These are phyloP conservation scores for Geotrichum fermentans DNA, from an alignment of 1,139 yeast species.

Conservation along the genomic window DNA sequence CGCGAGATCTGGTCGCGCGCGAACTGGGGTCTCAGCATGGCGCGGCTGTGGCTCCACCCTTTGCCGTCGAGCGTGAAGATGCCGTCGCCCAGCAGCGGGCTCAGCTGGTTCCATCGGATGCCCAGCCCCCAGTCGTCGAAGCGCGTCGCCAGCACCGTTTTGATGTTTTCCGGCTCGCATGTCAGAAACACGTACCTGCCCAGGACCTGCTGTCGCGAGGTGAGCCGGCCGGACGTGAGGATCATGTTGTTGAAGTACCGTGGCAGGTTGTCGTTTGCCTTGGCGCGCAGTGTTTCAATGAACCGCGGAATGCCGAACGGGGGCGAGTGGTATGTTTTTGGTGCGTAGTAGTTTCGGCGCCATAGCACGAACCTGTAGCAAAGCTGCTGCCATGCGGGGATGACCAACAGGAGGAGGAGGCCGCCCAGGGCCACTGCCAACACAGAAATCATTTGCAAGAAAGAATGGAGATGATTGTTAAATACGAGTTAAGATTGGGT, in stretches of 20 bases:
- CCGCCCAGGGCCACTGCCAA: neutral
- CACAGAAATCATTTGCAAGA: neutral
- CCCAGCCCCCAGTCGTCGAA: constrained; percentile 52
- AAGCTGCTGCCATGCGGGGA: too few species aligned
- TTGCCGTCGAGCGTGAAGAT: constrained; percentile 54
- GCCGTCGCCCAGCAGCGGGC: constrained; percentile 50
- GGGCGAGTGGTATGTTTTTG: neutral
- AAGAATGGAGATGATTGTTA: too few species aligned
- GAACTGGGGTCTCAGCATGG: constrained; percentile 56
- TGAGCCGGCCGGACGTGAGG: neutral
- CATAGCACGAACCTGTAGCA: too few species aligned
- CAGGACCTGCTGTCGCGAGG: constrained; percentile 13
- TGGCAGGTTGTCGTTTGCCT: neutral
- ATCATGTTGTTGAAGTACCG: neutral
- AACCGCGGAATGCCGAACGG: constrained; percentile 13
- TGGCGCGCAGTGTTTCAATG: neutral
- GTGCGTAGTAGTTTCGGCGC: too few species aligned
- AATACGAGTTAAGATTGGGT: too few species aligned
- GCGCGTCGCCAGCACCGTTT: constrained; percentile 38
- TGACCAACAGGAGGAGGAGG: neutral
- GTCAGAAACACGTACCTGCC: constrained; percentile 32
- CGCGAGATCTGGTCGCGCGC: constrained; percentile 52
- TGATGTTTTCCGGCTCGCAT: constrained; percentile 46
- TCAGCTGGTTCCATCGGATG: constrained; percentile 42
- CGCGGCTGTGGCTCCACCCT: constrained; percentile 54